A percentile compares a stretch with the other conserved stretches of the same genome.
Evolutionary conservation across 1,284 basidiomycete species (phyloP).

Genomic region (Athelia sp.): DNA sequence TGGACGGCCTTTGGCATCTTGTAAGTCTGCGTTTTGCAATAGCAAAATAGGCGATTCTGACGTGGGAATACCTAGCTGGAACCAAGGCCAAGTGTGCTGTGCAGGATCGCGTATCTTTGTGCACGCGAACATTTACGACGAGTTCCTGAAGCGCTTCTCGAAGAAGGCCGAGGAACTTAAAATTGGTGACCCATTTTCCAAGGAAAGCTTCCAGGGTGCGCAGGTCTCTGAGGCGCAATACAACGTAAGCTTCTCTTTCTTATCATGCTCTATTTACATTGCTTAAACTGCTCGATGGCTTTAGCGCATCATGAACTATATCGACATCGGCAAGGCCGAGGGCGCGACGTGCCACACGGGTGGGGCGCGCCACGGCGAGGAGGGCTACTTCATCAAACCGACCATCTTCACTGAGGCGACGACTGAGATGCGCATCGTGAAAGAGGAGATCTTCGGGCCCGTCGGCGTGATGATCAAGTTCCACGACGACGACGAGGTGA

Average conservation of each 20-base stretch:
- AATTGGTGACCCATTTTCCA: conserved; percentile 79
- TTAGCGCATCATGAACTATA: conserved; percentile 83
- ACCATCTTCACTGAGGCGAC: conserved; percentile 83
- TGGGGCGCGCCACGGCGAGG: conserved; percentile 68
- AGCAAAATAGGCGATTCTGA: conserved; percentile 1
- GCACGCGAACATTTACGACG: conserved; percentile 78
- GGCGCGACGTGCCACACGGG: conserved; percentile 83
- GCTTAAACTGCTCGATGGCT: conserved; percentile 29
- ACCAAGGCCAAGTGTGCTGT: conserved; percentile 82
- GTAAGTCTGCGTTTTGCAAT: conserved; percentile 32
- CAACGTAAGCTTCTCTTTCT: conserved; percentile 38
- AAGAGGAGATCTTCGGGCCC: conserved; percentile 92
- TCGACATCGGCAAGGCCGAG: conserved; percentile 77
- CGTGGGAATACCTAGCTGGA: conserved; percentile 43
- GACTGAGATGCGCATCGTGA: conserved; percentile 81
- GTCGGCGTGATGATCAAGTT: conserved; percentile 76
- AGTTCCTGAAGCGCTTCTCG: conserved; percentile 63
- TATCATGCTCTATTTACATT: conserved; percentile 10
- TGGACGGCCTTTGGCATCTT: conserved; percentile 84
- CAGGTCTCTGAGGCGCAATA: conserved; percentile 75
- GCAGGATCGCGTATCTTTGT: conserved; percentile 87
- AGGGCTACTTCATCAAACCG: conserved; percentile 77
- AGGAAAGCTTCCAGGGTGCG: conserved; percentile 78
- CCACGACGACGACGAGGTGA: conserved; percentile 49
- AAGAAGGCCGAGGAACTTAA: conserved; percentile 51